Evolutionary conservation across 164 flowering plant genomes (phyloP).

Genomic region (Nymphaea thermarum): DNA sequence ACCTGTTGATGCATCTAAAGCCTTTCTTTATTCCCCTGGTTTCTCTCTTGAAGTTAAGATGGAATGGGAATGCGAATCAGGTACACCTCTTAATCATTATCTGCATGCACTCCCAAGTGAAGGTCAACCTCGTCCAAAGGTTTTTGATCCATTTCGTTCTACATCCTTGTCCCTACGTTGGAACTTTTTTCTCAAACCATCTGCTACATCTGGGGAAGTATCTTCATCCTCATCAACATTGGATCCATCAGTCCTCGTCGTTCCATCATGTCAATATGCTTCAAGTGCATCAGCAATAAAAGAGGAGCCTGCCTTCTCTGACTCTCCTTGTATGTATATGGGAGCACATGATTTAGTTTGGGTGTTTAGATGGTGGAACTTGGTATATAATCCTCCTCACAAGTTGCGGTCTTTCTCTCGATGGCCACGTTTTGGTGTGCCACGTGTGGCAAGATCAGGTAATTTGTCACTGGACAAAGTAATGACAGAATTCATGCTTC

Average conservation of each 20-base stretch:
- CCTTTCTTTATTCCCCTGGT: constrained; percentile 66
- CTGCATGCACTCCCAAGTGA: constrained; percentile 75
- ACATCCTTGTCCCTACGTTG: constrained; percentile 86
- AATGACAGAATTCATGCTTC: constrained; percentile 92
- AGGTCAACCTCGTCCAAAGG: constrained; percentile 62
- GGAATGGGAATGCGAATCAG: constrained; percentile 99
- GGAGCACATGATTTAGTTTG: constrained; percentile 99
- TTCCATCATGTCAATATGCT: constrained; percentile 6
- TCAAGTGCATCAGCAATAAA: constrained; percentile 18
- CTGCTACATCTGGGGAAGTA: constrained; percentile 25
- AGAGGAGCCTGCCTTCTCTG: constrained; percentile 18
- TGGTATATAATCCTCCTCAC: constrained; percentile 82
- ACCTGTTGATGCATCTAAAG: constrained; percentile 32
- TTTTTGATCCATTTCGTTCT: constrained; percentile 90
- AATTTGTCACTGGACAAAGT: constrained; percentile 90
- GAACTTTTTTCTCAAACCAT: constrained; percentile 70
- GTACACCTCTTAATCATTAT: constrained; percentile 82
- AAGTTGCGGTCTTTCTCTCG: constrained; percentile 86
- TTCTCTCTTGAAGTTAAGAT: constrained; percentile 77
- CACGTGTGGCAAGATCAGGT: constrained; percentile 82
- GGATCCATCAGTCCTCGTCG: constrained; percentile 18
- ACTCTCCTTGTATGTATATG: constrained; percentile 47
- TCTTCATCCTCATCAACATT: constrained; percentile 20
- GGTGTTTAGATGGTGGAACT: constrained; percentile 69
- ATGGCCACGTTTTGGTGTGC: constrained; percentile 94